Conservation (phyloP, 805 yeast species). For the Suhomyces xylopsoci region DNA sequence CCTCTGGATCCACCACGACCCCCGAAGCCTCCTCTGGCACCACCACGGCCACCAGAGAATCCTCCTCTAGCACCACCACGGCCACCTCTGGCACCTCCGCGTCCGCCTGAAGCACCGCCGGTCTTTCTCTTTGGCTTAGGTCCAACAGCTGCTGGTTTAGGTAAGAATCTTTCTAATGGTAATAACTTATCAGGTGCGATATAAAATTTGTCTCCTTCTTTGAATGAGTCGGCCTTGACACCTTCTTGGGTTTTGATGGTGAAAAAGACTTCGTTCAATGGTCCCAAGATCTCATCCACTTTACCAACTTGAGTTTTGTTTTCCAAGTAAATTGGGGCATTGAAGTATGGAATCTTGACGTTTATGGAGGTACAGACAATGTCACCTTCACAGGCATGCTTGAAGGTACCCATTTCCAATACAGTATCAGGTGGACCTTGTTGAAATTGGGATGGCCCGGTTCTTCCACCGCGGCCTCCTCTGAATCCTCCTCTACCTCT, state of each 20-base stretch:
- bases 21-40: slow-evolving; percentile 20
- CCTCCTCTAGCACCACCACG: slow-evolving; percentile 35
- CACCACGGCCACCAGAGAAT: slow-evolving; percentile 16
- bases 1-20: slow-evolving; percentile 34
- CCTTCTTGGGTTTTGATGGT: slow-evolving; percentile 97
- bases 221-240: slow-evolving; percentile 89
- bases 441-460: slow-evolving; percentile 70
- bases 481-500: slow-evolving; percentile 73
- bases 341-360: slow-evolving; percentile 93
- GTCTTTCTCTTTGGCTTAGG: slow-evolving; percentile 77
- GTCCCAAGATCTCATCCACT: slow-evolving; percentile 97
- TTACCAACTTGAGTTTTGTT: slow-evolving; percentile 96
- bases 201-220: slow-evolving; percentile 92
- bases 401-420: slow-evolving; percentile 88
- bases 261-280: slow-evolving; percentile 95
- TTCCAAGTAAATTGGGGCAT: slow-evolving; percentile 96
- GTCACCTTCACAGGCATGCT: slow-evolving; percentile 95
- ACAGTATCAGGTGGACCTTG: slow-evolving; percentile 95
- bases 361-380: slow-evolving; percentile 94
- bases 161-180: slow-evolving; percentile 95
- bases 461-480: slow-evolving; percentile 65
- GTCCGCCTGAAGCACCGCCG: slow-evolving; percentile 51
- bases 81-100: slow-evolving; percentile 39
- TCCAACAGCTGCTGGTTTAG: slow-evolving; percentile 87
- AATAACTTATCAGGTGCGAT: slow-evolving; percentile 93